phyloP scores from a whole-genome alignment of 106 monocot genomes.

The Ottelia alismoides region DNA sequence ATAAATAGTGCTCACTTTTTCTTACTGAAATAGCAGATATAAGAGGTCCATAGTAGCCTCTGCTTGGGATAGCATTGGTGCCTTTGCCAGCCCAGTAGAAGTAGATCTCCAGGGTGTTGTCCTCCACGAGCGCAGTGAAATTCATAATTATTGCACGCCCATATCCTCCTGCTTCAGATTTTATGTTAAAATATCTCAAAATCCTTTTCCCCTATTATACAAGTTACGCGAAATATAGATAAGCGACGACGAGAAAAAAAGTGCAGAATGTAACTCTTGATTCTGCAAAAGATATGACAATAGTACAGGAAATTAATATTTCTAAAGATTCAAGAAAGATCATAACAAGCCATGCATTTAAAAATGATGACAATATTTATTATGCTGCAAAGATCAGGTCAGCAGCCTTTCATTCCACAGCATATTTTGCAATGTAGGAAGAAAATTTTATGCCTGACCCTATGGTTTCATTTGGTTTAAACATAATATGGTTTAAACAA shows the following conservation, averaged over 20 bases:
- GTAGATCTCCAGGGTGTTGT: slow-evolving; percentile 40
- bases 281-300: background rate
- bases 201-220: slow-evolving; percentile 41
- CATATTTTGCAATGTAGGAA: too few species aligned
- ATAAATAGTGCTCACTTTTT: slow-evolving; percentile 25
- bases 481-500: too few species aligned
- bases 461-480: too few species aligned
- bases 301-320: background rate
- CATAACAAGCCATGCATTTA: too few species aligned
- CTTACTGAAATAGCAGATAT: slow-evolving; percentile 58
- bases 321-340: too few species aligned
- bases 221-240: background rate
- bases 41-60: slow-evolving; percentile 30
- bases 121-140: slow-evolving; percentile 27
- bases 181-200: slow-evolving; percentile 41
- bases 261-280: background rate
- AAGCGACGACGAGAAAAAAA: background rate
- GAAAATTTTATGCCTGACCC: too few species aligned
- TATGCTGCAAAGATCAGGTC: too few species aligned
- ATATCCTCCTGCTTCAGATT: slow-evolving; percentile 29
- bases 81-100: slow-evolving; percentile 18
- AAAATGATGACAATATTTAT: too few species aligned
- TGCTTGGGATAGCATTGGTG: slow-evolving; percentile 8
- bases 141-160: slow-evolving; percentile 16
- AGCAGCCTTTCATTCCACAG: too few species aligned